phyloP scores from a whole-genome alignment of 2,329 filamentous ascomycete species.

The Colletotrichum sp. region DNA sequence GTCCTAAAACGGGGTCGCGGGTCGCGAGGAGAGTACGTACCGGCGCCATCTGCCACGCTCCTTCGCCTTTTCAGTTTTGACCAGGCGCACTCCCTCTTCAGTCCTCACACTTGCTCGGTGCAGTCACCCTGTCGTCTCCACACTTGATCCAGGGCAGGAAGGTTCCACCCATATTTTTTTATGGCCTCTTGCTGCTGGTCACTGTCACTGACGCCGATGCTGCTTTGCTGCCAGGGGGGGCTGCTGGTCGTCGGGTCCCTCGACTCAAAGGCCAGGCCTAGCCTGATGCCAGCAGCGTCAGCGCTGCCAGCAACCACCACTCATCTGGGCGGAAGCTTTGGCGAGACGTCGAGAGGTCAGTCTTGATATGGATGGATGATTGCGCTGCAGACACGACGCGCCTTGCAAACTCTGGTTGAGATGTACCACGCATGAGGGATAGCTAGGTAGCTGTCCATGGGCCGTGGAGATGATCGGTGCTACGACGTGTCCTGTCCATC shows the following conservation, averaged over 20 bases:
- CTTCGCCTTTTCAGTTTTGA: neutral
- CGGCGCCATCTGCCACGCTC: neutral
- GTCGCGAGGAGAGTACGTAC: neutral
- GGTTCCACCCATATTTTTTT: neutral
- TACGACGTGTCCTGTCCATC: neutral
- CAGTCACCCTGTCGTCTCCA: slow-evolving; percentile 13
- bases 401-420: neutral
- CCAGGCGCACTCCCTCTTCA: neutral
- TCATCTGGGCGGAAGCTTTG: neutral
- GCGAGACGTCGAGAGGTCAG: neutral
- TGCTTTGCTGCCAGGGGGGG: neutral
- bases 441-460: neutral
- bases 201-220: neutral
- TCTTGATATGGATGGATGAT: neutral
- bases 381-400: neutral
- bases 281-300: neutral
- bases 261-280: neutral
- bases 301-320: neutral
- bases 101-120: neutral
- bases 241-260: neutral
- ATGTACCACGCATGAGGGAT: neutral
- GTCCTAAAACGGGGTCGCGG: slow-evolving; percentile 6
- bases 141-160: neutral
- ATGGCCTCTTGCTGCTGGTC: neutral
- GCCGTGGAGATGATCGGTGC: neutral